These are phyloP conservation scores for Chamaecrista fasciculata DNA, from an alignment of 306 rosid species.

Conservation along the genomic window DNA sequence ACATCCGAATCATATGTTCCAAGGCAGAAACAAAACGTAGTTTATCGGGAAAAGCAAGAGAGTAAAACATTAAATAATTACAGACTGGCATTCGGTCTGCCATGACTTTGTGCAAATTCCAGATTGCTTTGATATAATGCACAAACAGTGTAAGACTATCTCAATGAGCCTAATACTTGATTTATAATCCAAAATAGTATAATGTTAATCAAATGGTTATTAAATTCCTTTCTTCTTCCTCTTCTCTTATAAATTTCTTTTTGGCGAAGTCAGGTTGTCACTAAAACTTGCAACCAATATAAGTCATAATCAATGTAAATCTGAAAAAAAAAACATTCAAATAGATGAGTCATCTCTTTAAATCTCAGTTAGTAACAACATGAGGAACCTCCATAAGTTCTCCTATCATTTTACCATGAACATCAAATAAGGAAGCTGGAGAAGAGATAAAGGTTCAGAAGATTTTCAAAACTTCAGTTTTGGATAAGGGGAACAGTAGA, in stretches of 20 bases:
- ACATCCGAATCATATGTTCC: conserved; percentile 21
- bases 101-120: neutral
- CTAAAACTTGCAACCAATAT: too few relatives aligned
- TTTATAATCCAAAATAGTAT: neutral
- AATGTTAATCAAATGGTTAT: too few relatives aligned
- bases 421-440: neutral
- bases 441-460: neutral
- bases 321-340: neutral
- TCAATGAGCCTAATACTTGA: neutral
- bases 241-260: too few relatives aligned
- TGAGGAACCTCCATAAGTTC: neutral
- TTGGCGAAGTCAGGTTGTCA: too few relatives aligned
- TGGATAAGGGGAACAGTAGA: neutral
- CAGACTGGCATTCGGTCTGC: neutral
- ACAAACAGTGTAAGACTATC: neutral
- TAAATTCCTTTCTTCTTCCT: too few relatives aligned
- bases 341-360: neutral
- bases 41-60: conserved; percentile 3
- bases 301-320: neutral
- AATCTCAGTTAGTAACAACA: neutral
- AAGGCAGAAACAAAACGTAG: neutral
- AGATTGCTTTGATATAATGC: neutral
- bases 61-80: neutral
- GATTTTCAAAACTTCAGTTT: neutral
- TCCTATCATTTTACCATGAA: neutral